These are phyloP conservation scores for Yamadazyma endophytica DNA, from an alignment of 805 yeast species.

Conservation along the genomic window DNA sequence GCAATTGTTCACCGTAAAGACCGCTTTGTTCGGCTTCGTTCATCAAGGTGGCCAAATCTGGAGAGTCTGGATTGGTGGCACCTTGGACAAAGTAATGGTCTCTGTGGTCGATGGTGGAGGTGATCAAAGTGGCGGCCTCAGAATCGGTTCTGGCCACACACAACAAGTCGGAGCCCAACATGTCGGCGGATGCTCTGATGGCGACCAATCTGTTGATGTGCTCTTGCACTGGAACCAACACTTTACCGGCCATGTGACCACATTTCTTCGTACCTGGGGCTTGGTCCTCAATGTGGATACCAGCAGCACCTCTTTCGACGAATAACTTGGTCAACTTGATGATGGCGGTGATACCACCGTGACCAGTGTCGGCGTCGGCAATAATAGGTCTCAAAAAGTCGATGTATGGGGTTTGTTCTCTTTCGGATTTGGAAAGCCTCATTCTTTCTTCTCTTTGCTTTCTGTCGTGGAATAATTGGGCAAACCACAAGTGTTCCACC, in stretches of 20 bases:
- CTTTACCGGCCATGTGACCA: constrained; percentile 99
- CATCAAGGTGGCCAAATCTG: constrained; percentile 73
- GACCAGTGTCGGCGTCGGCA: constrained; percentile 99
- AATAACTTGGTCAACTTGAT: constrained; percentile 93
- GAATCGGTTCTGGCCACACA: constrained; percentile 95
- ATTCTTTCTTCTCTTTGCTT: constrained; percentile 88
- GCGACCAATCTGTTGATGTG: constrained; percentile 93
- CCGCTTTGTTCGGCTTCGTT: constrained; percentile 78
- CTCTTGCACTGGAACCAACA: constrained; percentile 94
- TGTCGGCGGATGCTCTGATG: constrained; percentile 92
- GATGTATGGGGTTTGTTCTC: constrained; percentile 65
- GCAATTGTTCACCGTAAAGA: constrained; percentile 64
- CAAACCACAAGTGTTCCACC: constrained; percentile 94
- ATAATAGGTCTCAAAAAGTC: constrained; percentile 93
- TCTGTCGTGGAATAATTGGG: constrained; percentile 95
- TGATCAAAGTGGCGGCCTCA: constrained; percentile 93
- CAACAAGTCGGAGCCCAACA: constrained; percentile 80
- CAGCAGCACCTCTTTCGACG: constrained; percentile 98
- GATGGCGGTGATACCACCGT: constrained; percentile 96
- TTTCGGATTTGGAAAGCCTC: constrained; percentile 54
- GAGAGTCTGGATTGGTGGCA: constrained; percentile 78
- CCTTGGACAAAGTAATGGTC: constrained; percentile 93
- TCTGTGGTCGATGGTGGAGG: constrained; percentile 90
- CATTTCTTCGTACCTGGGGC: constrained; percentile 98
- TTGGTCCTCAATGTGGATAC: constrained; percentile 98